Evolutionary conservation across 495 filamentous ascomycete species (phyloP).

Genomic region (Talaromyces borbonicus): DNA sequence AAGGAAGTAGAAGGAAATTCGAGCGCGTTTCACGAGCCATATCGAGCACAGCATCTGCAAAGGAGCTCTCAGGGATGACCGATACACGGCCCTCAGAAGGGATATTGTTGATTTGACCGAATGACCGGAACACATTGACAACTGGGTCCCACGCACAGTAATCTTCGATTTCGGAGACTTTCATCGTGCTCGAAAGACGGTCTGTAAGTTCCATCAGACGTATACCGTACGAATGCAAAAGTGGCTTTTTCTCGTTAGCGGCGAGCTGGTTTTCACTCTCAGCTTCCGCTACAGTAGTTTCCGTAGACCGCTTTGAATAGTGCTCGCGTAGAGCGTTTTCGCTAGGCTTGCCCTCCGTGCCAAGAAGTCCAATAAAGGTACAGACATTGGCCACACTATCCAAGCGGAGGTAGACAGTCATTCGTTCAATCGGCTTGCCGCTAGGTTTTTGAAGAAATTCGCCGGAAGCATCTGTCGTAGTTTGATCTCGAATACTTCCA

Average conservation of each 20-base stretch:
- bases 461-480: slow-evolving; percentile 20
- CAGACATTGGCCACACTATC: slow-evolving; percentile 84
- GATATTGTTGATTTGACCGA: slow-evolving; percentile 76
- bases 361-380: slow-evolving; percentile 70
- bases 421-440: slow-evolving; percentile 27
- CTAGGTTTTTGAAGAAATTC: slow-evolving; percentile 26
- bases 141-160: slow-evolving; percentile 73
- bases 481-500: slow-evolving; percentile 36
- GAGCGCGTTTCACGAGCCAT: slow-evolving; percentile 58
- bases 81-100: slow-evolving; percentile 72
- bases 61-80: slow-evolving; percentile 65
- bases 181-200: slow-evolving; percentile 91
- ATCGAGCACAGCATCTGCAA: slow-evolving; percentile 61
- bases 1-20: slow-evolving; percentile 81
- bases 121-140: slow-evolving; percentile 82
- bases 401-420: slow-evolving; percentile 67
- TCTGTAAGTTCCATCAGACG: slow-evolving; percentile 84
- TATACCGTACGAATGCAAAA: slow-evolving; percentile 75
- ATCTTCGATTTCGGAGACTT: slow-evolving; percentile 74
- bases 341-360: slow-evolving; percentile 12
- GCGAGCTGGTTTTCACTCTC: slow-evolving; percentile 4
- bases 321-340: slow-evolving; percentile 36
- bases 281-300: slow-evolving; percentile 11
- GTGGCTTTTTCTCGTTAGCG: slow-evolving; percentile 18
- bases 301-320: slow-evolving; percentile 28